Evolutionary conservation across 2,329 filamentous ascomycete genomes (phyloP).

Genomic region (Colletotrichum kahawae): DNA sequence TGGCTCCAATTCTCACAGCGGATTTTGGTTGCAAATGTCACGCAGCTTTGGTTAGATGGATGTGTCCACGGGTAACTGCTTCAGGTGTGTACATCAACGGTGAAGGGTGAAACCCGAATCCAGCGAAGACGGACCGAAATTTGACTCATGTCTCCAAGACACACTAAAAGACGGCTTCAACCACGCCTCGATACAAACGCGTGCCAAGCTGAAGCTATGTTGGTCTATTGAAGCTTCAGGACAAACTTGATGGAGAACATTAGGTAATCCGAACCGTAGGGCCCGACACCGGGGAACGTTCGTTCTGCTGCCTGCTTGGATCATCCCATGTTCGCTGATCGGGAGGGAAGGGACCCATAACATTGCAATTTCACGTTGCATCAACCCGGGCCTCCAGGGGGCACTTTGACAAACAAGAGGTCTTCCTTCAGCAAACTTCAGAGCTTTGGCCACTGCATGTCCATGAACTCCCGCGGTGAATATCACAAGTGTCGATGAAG

Average conservation of each 20-base stretch:
- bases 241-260: neutral
- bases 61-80: rapidly evolving
- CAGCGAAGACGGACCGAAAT: neutral
- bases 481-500: neutral
- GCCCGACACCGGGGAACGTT: neutral
- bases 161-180: neutral
- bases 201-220: neutral
- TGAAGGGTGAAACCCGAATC: neutral
- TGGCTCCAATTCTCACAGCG: neutral
- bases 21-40: neutral
- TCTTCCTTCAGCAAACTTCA: neutral
- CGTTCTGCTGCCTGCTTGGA: neutral
- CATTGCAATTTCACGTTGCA: neutral
- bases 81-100: neutral
- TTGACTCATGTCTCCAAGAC: neutral
- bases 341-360: neutral
- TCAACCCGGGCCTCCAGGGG: neutral
- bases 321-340: neutral
- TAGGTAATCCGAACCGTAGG: neutral
- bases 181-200: neutral
- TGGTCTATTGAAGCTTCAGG: neutral
- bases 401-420: neutral
- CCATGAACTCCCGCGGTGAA: neutral
- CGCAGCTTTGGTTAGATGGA: neutral
- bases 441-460: neutral